phyloP scores from a whole-genome alignment of 345 rosid species.

The Dimocarpus longan region DNA sequence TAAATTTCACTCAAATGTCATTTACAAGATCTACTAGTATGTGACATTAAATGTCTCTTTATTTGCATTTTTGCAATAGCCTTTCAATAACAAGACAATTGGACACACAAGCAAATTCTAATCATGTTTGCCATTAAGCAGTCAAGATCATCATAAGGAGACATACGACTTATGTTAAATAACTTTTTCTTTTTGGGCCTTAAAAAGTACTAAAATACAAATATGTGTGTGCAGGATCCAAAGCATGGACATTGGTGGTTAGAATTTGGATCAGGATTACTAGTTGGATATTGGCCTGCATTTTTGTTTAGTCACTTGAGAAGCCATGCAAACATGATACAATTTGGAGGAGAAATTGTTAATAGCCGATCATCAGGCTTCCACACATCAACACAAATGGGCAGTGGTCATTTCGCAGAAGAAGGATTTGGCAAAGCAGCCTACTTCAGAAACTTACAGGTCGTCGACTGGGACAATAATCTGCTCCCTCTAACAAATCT shows the following conservation, averaged over 20 bases:
- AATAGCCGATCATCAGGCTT: constrained; percentile 73
- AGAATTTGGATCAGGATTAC: constrained; percentile 75
- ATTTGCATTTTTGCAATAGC: neutral
- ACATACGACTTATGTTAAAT: neutral
- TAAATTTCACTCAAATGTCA: neutral
- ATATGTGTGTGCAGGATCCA: constrained; percentile 63
- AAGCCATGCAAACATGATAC: constrained; percentile 93
- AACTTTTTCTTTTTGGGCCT: neutral
- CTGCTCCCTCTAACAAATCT: constrained; percentile 72
- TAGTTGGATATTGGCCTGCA: constrained; percentile 97
- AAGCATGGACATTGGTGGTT: constrained; percentile 99
- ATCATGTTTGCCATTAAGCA: constrained; percentile 11
- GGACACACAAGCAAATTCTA: neutral
- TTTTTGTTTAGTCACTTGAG: constrained; percentile 83
- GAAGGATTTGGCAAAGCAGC: constrained; percentile 92
- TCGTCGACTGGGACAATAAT: constrained; percentile 95
- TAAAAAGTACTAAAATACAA: constrained; percentile 12
- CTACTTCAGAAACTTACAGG: constrained; percentile 81
- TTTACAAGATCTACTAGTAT: neutral
- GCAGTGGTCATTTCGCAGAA: constrained; percentile 88
- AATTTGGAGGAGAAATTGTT: constrained; percentile 92
- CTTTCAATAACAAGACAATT: constrained; percentile 6
- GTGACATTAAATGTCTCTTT: neutral
- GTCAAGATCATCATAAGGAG: neutral
- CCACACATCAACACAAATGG: constrained; percentile 96